Evolutionary conservation across 192 early-diverging fungal genomes (phyloP).

Genomic region (Coemansia guatemalensis): DNA sequence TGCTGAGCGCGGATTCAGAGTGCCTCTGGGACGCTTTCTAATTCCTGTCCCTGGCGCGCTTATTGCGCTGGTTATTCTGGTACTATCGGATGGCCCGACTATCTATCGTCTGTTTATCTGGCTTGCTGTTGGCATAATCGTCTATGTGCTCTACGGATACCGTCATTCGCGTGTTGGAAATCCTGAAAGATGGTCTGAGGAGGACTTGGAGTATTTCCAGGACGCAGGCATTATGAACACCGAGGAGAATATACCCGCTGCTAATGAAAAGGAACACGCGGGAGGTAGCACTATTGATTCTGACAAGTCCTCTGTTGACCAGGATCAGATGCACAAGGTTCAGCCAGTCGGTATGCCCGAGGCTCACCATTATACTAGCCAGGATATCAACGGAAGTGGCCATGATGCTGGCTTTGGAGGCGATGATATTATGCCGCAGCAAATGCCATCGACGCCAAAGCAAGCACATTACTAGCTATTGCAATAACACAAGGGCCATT

Average conservation of each 20-base stretch:
- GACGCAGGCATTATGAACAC: constrained; percentile 16
- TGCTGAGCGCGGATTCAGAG: constrained; percentile 64
- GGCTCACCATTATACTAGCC: background rate
- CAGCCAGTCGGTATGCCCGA: constrained; percentile 1
- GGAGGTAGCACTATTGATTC: background rate
- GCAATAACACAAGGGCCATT: no score
- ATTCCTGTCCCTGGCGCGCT: constrained; percentile 65
- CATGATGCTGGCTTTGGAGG: no score
- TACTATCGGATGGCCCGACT: constrained; percentile 61
- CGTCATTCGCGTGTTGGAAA: constrained; percentile 64
- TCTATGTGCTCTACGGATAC: constrained; percentile 72
- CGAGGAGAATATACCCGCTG: constrained; percentile 1
- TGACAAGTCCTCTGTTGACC: no score
- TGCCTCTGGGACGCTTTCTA: constrained; percentile 65
- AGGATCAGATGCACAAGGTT: background rate
- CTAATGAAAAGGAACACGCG: background rate
- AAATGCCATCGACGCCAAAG: no score
- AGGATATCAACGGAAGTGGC: no score
- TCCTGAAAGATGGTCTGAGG: constrained; percentile 47
- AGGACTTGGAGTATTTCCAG: constrained; percentile 48
- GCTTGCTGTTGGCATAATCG: constrained; percentile 72
- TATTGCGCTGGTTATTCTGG: constrained; percentile 64
- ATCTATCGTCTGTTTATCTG: constrained; percentile 77
- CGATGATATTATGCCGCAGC: no score
- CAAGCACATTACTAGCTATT: no score